Evolutionary conservation across 2,329 filamentous ascomycete species (phyloP).

Genomic region (Colletotrichum lini): DNA sequence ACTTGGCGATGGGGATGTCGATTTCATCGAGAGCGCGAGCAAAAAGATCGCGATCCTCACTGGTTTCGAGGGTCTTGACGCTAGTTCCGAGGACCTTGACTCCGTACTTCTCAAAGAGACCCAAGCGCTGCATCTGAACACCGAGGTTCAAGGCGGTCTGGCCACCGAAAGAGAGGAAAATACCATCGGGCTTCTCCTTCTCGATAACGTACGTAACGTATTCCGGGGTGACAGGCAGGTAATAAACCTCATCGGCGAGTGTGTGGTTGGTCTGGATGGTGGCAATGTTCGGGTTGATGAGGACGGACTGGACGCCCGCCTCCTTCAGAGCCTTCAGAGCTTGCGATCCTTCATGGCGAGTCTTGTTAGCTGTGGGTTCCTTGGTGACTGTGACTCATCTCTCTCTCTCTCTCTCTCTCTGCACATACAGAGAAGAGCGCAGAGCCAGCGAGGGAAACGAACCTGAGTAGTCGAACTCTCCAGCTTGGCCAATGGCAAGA

Average conservation of each 20-base stretch:
- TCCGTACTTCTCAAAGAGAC: conserved; percentile 93
- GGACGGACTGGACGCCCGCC: conserved; percentile 89
- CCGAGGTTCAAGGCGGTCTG: conserved; percentile 97
- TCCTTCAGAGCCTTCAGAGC: conserved; percentile 97
- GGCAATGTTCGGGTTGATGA: conserved; percentile 98
- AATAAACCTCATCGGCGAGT: conserved; percentile 97
- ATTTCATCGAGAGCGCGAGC: conserved; percentile 97
- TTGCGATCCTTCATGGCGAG: conserved; percentile 79
- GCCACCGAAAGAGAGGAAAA: conserved; percentile 96
- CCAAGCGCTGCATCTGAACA: conserved; percentile 97
- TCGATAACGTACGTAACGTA: conserved; percentile 99
- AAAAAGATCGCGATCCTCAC: conserved; percentile 96
- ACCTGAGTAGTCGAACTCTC: conserved; percentile 99
- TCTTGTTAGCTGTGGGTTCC: conserved; percentile 42
- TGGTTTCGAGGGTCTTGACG: conserved; percentile 93
- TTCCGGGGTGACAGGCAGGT: conserved; percentile 96
- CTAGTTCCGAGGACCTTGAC: conserved; percentile 97
- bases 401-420: neutral
- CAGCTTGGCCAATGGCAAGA: conserved; percentile 95
- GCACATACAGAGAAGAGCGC: neutral
- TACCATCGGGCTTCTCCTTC: conserved; percentile 94
- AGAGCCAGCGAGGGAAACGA: conserved; percentile 57
- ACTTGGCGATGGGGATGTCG: conserved; percentile 96
- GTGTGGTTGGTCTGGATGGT: conserved; percentile 98
- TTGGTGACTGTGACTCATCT: conserved; percentile 36